Evolutionary conservation across 2,329 filamentous ascomycete genomes (phyloP).

Genomic region (Pyrenophora seminiperda): DNA sequence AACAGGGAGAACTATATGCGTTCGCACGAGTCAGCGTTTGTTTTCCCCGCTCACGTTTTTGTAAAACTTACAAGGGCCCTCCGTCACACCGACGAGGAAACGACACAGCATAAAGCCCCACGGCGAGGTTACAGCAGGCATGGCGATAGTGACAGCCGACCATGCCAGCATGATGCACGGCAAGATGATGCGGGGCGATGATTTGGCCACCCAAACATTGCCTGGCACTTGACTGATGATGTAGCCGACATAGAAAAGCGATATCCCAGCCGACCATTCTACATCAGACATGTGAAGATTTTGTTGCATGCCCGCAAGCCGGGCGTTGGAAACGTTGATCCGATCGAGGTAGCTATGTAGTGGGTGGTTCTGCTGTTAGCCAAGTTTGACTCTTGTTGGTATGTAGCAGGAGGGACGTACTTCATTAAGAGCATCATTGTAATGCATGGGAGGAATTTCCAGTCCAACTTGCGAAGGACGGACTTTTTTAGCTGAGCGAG

Average conservation of each 20-base stretch:
- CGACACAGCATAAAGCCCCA: constrained; percentile 46
- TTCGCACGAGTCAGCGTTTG: too few relatives aligned
- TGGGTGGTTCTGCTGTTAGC: background rate
- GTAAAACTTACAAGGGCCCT: too few relatives aligned
- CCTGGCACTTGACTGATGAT: constrained; percentile 54
- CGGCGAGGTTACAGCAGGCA: constrained; percentile 47
- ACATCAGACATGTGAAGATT: constrained; percentile 41
- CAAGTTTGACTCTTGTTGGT: too few relatives aligned
- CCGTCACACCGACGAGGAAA: constrained; percentile 48
- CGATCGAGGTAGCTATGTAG: constrained; percentile 47
- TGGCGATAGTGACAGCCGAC: constrained; percentile 51
- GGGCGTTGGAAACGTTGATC: constrained; percentile 51
- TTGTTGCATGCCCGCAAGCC: constrained; percentile 47
- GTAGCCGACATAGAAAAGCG: constrained; percentile 55
- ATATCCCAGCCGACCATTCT: constrained; percentile 51
- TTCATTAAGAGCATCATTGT: constrained; percentile 44
- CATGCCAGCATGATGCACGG: constrained; percentile 52
- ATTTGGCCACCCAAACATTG: constrained; percentile 53
- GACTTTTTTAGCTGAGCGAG: constrained; percentile 32
- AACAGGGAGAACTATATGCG: constrained; percentile 48
- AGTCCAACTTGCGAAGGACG: constrained; percentile 35
- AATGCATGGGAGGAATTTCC: constrained; percentile 38
- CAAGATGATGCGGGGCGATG: constrained; percentile 42
- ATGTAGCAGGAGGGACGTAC: too few relatives aligned
- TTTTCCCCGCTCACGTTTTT: too few relatives aligned